phyloP scores from a whole-genome alignment of 768 basidiomycete genomes.

The Scleroderma citrinum region DNA sequence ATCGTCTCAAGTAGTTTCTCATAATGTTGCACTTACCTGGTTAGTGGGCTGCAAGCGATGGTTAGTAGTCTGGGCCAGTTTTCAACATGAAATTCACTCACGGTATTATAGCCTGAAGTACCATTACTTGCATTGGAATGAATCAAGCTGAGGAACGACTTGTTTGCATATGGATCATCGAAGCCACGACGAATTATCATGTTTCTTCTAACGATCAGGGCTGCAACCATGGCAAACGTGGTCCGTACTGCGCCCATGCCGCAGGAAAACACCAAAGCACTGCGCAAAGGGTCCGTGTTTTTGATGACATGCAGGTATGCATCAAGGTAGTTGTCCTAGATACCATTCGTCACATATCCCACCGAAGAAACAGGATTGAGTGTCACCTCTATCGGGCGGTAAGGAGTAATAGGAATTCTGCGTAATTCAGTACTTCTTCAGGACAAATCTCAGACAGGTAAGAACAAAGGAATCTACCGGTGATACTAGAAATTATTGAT shows the following conservation, averaged over 20 bases:
- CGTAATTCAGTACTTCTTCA: slow-evolving; percentile 7
- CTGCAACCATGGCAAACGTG: slow-evolving; percentile 96
- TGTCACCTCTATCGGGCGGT: slow-evolving; percentile 80
- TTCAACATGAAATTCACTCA: slow-evolving; percentile 20
- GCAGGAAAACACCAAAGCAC: slow-evolving; percentile 89
- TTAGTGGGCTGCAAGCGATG: slow-evolving; percentile 16
- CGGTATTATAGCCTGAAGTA: slow-evolving; percentile 44
- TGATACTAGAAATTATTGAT: slow-evolving; percentile 50
- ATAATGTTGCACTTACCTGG: slow-evolving; percentile 18
- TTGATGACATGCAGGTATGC: slow-evolving; percentile 83
- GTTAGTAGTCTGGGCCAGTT: slow-evolving; percentile 1
- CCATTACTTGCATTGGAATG: slow-evolving; percentile 8
- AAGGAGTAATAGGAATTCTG: slow-evolving; percentile 92
- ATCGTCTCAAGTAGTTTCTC: neutral
- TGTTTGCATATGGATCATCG: slow-evolving; percentile 70
- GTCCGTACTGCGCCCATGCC: slow-evolving; percentile 96
- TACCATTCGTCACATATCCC: neutral
- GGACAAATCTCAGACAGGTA: neutral
- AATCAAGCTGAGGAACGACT: slow-evolving; percentile 14
- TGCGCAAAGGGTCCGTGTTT: slow-evolving; percentile 69
- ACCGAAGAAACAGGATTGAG: neutral
- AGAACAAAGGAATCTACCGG: slow-evolving; percentile 41
- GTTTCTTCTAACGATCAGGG: slow-evolving; percentile 77
- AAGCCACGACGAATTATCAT: slow-evolving; percentile 58
- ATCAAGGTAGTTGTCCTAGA: slow-evolving; percentile 90